phyloP scores from a whole-genome alignment of 2,329 filamentous ascomycete species.

The Talaromyces islandicus region DNA sequence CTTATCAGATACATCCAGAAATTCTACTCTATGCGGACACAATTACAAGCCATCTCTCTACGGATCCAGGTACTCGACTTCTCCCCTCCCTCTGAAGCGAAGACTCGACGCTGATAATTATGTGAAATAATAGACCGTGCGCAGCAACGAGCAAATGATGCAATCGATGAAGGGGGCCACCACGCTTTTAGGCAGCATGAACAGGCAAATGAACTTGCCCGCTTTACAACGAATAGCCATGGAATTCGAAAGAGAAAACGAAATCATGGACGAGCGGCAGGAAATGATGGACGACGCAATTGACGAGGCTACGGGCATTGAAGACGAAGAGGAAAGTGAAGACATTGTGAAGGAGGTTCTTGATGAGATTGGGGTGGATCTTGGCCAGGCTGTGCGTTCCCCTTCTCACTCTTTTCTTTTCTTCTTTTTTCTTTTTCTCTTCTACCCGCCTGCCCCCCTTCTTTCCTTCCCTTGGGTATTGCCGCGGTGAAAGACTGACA shows the following conservation, averaged over 20 bases:
- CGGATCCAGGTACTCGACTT: constrained; percentile 69
- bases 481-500: constrained; percentile 15
- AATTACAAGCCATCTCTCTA: constrained; percentile 90
- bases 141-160: constrained; percentile 99
- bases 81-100: too few relatives aligned
- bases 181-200: constrained; percentile 90
- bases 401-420: background rate
- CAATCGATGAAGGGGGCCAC: constrained; percentile 99
- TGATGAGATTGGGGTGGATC: constrained; percentile 92
- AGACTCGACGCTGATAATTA: background rate
- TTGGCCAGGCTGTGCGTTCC: constrained; percentile 73
- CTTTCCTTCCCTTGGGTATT: background rate
- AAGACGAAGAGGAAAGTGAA: constrained; percentile 90
- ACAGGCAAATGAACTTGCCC: constrained; percentile 93
- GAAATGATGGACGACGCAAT: constrained; percentile 99
- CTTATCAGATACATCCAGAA: constrained; percentile 81
- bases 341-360: constrained; percentile 95
- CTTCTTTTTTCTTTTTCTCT: too few relatives aligned
- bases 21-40: constrained; percentile 97
- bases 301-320: constrained; percentile 88
- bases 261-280: constrained; percentile 97
- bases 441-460: too few relatives aligned
- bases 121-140: constrained; percentile 64
- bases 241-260: constrained; percentile 98
- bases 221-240: constrained; percentile 93